A percentile compares a stretch with the other conserved stretches of the same genome.
These are phyloP conservation scores for Trichoderma citrinoviride DNA, from an alignment of 2,329 filamentous ascomycete genomes.

Conservation along the genomic window DNA sequence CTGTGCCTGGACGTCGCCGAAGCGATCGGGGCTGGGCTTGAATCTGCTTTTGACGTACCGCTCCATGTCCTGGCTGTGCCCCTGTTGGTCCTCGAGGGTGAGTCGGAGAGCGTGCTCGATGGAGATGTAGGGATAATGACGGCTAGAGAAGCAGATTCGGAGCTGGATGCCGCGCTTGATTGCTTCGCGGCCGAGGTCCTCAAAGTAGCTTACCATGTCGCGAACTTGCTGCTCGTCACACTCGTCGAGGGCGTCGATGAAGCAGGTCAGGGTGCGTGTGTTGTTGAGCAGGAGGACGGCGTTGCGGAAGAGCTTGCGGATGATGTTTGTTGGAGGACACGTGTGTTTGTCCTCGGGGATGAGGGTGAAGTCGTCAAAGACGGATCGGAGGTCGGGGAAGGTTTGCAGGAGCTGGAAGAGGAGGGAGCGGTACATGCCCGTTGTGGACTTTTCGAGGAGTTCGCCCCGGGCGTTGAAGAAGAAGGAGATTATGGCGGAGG, in stretches of 20 bases:
- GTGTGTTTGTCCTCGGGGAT: too few relatives aligned
- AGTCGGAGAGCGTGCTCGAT: slow-evolving; percentile 31
- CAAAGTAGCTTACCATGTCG: slow-evolving; percentile 44
- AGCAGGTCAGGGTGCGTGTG: slow-evolving; percentile 24
- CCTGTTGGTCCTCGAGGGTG: slow-evolving; percentile 28
- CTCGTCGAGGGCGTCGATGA: slow-evolving; percentile 47
- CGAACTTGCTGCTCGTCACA: slow-evolving; percentile 41
- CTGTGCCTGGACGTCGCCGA: neutral
- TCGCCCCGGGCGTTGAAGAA: slow-evolving; percentile 52
- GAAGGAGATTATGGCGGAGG: slow-evolving; percentile 31
- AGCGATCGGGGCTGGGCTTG: neutral
- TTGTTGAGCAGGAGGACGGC: neutral
- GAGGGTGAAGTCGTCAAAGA: neutral
- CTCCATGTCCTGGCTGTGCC: slow-evolving; percentile 31
- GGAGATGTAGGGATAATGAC: slow-evolving; percentile 46
- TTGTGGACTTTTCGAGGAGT: slow-evolving; percentile 42
- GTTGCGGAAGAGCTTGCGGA: neutral
- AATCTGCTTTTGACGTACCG: neutral
- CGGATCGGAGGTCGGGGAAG: slow-evolving; percentile 26
- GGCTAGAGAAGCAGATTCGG: slow-evolving; percentile 44
- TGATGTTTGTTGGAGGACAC: neutral
- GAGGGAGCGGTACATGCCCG: slow-evolving; percentile 51
- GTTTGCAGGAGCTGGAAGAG: slow-evolving; percentile 40
- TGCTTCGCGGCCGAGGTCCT: slow-evolving; percentile 36
- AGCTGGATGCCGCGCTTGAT: slow-evolving; percentile 24